Base-by-base conservation (phyloP, 345 rosid species). In the Citrus inodora region DNA sequence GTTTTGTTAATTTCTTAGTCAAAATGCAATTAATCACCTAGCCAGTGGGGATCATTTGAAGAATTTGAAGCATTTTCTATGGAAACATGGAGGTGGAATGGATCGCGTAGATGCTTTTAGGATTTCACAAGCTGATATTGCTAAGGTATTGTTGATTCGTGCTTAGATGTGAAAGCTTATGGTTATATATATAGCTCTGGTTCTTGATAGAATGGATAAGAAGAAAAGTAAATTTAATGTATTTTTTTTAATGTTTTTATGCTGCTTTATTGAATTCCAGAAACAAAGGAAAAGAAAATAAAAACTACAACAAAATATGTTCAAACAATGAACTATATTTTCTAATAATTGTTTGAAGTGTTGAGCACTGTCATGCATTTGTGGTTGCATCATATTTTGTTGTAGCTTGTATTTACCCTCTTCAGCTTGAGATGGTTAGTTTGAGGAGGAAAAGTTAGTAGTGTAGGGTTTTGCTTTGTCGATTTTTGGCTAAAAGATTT, bases 51-150 rank as follows among this genome's bases (percentile, higher is more conserved):
- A 87, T 67, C 99, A 96, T 86, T 80, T 84, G 67, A 92, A 92
- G 88, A 92, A 89, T 51, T 55, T 87, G 84, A 94, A 96, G 92
- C 94, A 90, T 69, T 96, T 94, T 79, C 67, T 90, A 28, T 92
- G 93, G 94, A 89, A 91, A 79, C 58, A 90, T 76, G 97, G 92
- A 19, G 90, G 89, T 8, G 86, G 83, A 53, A 90, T 84, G 92
- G 93, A 89, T 78, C 22, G 83, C 37, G 33, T 89, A 22, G 92
- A 92, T 55, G 67, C 70, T 77, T 94, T 88, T 80, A 86, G 88
- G 56, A 75, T 94, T 69, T 72, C 71, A 53, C 91, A 92, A 78
- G 81, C 88, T 67, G 88, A 90, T 81, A 78, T 87, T 55, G 87
- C 87, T 69, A 92, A 89, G 94, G 98, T 94, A 89, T 27, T 37